These are phyloP conservation scores for Chlorencoelia australis DNA, from an alignment of 2,329 filamentous ascomycete genomes.

Conservation along the genomic window DNA sequence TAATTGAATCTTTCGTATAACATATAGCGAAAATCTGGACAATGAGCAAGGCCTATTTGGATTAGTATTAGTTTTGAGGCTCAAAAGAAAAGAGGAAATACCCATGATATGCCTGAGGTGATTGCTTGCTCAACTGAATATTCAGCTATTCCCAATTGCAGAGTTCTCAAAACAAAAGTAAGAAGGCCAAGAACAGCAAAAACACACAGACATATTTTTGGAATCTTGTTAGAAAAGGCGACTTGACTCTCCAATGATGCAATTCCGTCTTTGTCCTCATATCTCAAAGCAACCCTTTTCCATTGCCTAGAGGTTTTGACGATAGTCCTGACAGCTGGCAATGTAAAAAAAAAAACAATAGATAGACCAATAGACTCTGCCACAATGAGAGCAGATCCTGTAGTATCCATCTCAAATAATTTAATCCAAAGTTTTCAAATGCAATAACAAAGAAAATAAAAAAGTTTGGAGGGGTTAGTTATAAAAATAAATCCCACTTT, in stretches of 20 bases:
- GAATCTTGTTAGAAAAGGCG: conserved; percentile 48
- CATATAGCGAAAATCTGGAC: conserved; percentile 7
- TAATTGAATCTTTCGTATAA: conserved; percentile 6
- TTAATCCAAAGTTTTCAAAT: no score
- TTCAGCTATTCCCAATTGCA: conserved; percentile 22
- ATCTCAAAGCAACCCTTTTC: conserved; percentile 26
- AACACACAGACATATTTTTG: conserved; percentile 19
- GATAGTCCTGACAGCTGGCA: conserved; percentile 4
- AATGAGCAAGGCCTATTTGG: conserved; percentile 1
- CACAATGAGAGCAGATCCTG: conserved; percentile 1
- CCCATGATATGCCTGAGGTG: conserved; percentile 2
- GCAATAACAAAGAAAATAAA: no score
- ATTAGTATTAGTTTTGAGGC: background rate
- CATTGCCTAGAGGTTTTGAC: background rate
- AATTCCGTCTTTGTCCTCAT: conserved; percentile 58
- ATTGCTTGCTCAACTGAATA: background rate
- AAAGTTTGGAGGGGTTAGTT: no score
- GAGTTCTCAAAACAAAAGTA: conserved; percentile 42
- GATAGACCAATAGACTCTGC: conserved; percentile 5
- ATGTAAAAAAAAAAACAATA: conserved; percentile 1
- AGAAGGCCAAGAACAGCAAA: conserved; percentile 29
- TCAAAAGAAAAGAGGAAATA: background rate
- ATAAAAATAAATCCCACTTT: no score
- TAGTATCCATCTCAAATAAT: no score
- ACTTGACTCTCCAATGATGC: conserved; percentile 52